Evolutionary conservation across 495 filamentous ascomycete genomes (phyloP), one percentile per base, ranked within the genome.

Genomic region (Penicillium soppii): DNA sequence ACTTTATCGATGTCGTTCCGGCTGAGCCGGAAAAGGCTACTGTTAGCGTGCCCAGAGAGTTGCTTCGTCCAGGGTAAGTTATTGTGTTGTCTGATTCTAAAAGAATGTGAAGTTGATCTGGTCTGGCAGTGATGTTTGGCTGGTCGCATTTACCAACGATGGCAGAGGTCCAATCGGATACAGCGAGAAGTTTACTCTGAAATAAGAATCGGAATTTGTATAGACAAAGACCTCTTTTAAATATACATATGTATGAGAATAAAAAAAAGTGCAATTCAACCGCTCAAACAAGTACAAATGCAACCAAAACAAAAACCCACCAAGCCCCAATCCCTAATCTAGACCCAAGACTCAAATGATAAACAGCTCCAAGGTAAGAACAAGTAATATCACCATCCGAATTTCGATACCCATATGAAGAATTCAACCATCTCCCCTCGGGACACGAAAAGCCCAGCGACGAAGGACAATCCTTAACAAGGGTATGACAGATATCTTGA

Each of bases 401-500:
- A 51, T 67, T 57, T 13, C 73, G 66, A 46, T 59, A 58, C 0
- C 83, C 86, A 68, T 97, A 97, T 33, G 84, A 89, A 22, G 69
- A 65, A 50, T 82, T 70, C 55, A 88, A 78, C 37, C 80, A 84
- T 5, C 61, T 65, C 0, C 71, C 68, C 13, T 75, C 73, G 0
- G 94, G 95, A 73, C 94, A 99, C 4, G 62, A 67, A 55, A 99
- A 97, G 5, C 77, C 77, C 56, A 99, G 68, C 2, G 74, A 64
- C n/a, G 89, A 76, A 3, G 95, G 91, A 74, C 94, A 99, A 60
- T 77, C 88, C 68, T 83, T 82, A 16, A 95, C 88, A 2, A 97
- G 72, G 16, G 82, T 78, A 63, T 91, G 90, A 69, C 94, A 99
- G 33, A 95, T 68, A 54, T 91, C 82, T 43, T 85, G 75, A 61